A percentile compares a stretch with the other conserved stretches of the same genome.
phyloP scores from a whole-genome alignment of 371 early-diverging fungal species.

The Choanephora cucurbitarum region DNA sequence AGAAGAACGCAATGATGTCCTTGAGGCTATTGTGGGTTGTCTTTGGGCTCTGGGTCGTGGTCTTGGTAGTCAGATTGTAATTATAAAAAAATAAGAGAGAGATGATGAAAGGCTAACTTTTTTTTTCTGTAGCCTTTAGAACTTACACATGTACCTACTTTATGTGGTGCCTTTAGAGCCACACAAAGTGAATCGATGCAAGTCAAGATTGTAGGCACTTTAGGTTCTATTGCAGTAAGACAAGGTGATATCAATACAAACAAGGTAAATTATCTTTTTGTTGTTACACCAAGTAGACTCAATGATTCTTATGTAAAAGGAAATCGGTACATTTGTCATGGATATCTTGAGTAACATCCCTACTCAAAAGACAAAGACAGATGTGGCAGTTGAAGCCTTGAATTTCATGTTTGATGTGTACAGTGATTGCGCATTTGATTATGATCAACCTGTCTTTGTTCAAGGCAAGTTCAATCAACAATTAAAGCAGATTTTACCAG shows the following conservation, averaged over 20 bases:
- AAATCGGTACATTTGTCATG: constrained; percentile 36
- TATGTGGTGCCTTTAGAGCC: constrained; percentile 53
- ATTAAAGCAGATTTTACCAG: constrained; percentile 57
- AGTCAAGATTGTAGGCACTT: constrained; percentile 73
- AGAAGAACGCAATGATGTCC: constrained; percentile 41
- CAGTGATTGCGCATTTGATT: constrained; percentile 81
- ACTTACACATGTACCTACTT: constrained; percentile 46
- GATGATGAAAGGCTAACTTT: no score
- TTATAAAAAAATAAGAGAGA: no score
- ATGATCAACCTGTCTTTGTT: constrained; percentile 84
- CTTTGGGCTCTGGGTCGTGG: constrained; percentile 77
- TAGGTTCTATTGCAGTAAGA: constrained; percentile 74
- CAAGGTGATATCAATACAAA: constrained; percentile 75
- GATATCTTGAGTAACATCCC: constrained; percentile 42
- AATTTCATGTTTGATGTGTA: constrained; percentile 90
- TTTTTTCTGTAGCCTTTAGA: constrained; percentile 40
- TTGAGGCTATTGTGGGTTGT: constrained; percentile 72
- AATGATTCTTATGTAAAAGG: no score
- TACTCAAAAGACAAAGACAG: constrained; percentile 40
- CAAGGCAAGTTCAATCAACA: constrained; percentile 61
- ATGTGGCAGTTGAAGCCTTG: constrained; percentile 72
- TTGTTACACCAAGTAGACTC: no score
- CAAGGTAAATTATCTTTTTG: constrained; percentile 70
- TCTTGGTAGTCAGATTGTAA: constrained; percentile 59
- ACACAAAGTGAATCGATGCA: constrained; percentile 54